Evolutionary conservation across 805 yeast genomes (phyloP).

Genomic region (Candida endomychidarum): DNA sequence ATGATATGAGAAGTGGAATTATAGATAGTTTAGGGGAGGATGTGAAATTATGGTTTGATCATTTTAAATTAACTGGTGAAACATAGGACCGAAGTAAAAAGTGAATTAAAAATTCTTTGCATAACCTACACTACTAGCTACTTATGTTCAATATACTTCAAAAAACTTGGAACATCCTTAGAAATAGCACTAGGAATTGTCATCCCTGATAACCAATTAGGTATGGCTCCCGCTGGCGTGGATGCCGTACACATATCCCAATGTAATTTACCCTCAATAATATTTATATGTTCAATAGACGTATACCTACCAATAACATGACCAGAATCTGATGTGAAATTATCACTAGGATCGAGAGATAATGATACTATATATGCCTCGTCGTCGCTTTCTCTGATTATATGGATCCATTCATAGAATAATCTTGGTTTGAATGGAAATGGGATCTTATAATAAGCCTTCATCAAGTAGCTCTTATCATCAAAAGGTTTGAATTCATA

Average conservation of each 20-base stretch:
- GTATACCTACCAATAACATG: slow-evolving; percentile 33
- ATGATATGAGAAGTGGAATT: slow-evolving; percentile 24
- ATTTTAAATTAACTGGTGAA: slow-evolving; percentile 22
- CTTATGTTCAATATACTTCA: slow-evolving; percentile 25
- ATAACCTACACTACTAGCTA: neutral
- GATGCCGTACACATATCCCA: slow-evolving; percentile 45
- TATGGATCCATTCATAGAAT: slow-evolving; percentile 37
- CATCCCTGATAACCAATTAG: slow-evolving; percentile 33
- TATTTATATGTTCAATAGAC: slow-evolving; percentile 34
- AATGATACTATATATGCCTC: slow-evolving; percentile 33
- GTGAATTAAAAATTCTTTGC: neutral
- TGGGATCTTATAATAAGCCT: slow-evolving; percentile 34
- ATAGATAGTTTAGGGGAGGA: slow-evolving; percentile 44
- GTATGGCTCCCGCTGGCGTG: slow-evolving; percentile 39
- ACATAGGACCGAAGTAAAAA: slow-evolving; percentile 8
- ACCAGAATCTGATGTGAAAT: slow-evolving; percentile 12
- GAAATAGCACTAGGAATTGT: slow-evolving; percentile 34
- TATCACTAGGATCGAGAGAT: slow-evolving; percentile 30
- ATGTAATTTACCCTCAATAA: slow-evolving; percentile 20
- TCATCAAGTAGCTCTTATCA: slow-evolving; percentile 28
- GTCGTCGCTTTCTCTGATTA: slow-evolving; percentile 19
- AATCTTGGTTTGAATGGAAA: slow-evolving; percentile 36
- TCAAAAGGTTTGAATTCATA: slow-evolving; percentile 21
- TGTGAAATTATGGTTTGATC: slow-evolving; percentile 41
- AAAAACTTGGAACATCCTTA: slow-evolving; percentile 41